Base-by-base conservation (phyloP, 305 asterid species). In the Ilex paraguariensis region DNA sequence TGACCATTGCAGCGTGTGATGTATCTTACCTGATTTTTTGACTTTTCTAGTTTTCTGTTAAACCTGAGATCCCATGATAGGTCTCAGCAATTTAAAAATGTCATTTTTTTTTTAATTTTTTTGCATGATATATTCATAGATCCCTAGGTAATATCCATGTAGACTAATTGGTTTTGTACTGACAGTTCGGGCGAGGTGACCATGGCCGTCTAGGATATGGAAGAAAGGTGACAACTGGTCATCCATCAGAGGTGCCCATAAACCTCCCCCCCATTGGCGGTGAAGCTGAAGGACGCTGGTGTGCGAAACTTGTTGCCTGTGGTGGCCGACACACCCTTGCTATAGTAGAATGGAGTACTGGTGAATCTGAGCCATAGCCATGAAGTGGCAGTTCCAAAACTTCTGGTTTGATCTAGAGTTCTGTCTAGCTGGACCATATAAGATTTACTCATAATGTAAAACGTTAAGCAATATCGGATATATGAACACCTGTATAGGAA, bases 131-230 rank as follows among this genome's bases (percentile, higher is more conserved):
- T 1, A 21, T 21, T 21, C 28, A 21, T 36, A 36, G 42, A 36
- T 4, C 9, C 7, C 7, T 36, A 2, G 42, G 42, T 4, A 36
- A 36, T 36, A 36, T 36, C 9, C 6, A 36, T 5, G 3, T 68
- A 1, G 30, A 54, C 14, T 32, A 31, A 56, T 49, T 10, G 59
- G 57, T 48, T 33, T 36, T 36, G 42, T 36, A 44, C 67, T 67
- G 65, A 66, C 95, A 93, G 97, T 90, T 87, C 55, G 98, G 98
- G 16, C 79, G 98, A 69, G 98, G 98, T 44, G 98, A 93, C 78
- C 98, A 93, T 56, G 98, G 98, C 10, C 95, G 98, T 49, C 76
- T 93, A 61, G 98, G 97, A 33, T 93, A 93, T 49, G 98, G 98
- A 57, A 81, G 89, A 61, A 93, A 93, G 79, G 74, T 73, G 75